phyloP scores from a whole-genome alignment of 2,329 filamentous ascomycete species.

The Shiraia sp. region DNA sequence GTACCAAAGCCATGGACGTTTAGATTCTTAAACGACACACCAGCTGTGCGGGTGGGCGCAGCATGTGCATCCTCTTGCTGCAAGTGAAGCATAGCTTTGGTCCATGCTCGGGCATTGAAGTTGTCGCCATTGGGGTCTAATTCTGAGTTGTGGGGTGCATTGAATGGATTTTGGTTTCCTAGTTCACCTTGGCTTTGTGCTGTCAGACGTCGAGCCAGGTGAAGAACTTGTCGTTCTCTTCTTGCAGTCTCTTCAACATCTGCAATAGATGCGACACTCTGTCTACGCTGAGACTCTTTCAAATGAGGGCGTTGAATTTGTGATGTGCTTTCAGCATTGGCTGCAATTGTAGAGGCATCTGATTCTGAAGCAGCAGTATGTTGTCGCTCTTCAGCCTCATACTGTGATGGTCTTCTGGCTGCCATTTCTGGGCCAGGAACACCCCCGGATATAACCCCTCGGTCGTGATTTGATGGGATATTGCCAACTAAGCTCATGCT shows the following conservation, averaged over 20 bases:
- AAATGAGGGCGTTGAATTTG: constrained; percentile 19
- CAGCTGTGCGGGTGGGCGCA: constrained; percentile 49
- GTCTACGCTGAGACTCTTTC: constrained; percentile 27
- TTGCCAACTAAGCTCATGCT: constrained; percentile 51
- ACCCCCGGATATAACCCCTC: constrained; percentile 42
- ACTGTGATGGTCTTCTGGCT: constrained; percentile 21
- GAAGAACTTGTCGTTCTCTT: constrained; percentile 43
- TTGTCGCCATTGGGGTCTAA: constrained; percentile 53
- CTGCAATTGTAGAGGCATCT: constrained; percentile 39
- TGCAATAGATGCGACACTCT: constrained; percentile 13
- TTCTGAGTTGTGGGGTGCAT: constrained; percentile 46
- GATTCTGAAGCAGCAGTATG: constrained; percentile 29
- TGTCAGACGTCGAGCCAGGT: constrained; percentile 50
- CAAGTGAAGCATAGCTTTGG: constrained; percentile 55
- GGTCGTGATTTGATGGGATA: constrained; percentile 50
- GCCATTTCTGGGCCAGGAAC: constrained; percentile 37
- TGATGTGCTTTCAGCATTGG: constrained; percentile 27
- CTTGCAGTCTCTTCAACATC: constrained; percentile 24
- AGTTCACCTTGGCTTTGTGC: constrained; percentile 45
- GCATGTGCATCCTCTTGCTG: constrained; percentile 48
- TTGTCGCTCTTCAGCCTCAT: constrained; percentile 15
- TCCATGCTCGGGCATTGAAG: constrained; percentile 55
- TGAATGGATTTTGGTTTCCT: constrained; percentile 43
- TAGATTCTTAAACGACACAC: constrained; percentile 51
- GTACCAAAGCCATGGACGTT: constrained; percentile 55